Evolutionary conservation across 2,329 filamentous ascomycete genomes (phyloP), one percentile per base, ranked within the genome.

Genomic region (Xylariaceae sp.): DNA sequence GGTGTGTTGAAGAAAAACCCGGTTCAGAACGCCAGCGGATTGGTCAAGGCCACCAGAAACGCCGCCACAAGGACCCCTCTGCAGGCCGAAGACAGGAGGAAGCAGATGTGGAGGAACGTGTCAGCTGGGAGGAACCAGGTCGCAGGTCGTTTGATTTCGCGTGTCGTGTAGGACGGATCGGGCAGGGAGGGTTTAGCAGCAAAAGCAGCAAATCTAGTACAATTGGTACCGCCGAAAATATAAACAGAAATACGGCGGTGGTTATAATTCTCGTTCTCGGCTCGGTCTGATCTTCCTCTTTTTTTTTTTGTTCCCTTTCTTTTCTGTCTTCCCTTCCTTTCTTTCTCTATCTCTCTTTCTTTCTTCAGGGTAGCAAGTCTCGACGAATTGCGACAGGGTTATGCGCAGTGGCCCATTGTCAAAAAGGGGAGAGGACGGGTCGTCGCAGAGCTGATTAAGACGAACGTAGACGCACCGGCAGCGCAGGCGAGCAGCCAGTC

Each of bases 321-420:
- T 33, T 24, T 40, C 33, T 26, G n/a, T 48, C 48, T n/a, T 46
- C 49, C 26, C 9, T 6, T 37, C 32, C 29, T 41, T 26, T 41
- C 42, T 46, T 20, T 33, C 33, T 24, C 48, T 29, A 46, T 45
- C 46, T 46, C 56, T 55, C 43, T 55, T 43, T 52, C 55, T 40
- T 47, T 43, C 50, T 56, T 55, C 52, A 39, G 40, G 30, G 46
- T 44, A 54, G 37, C 51, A 55, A 36, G 50, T 58, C 60, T 66
- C 60, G 61, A 64, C 57, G 54, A 53, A 60, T 64, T 65, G 64
- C 64, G 64, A 67, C 65, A 55, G 61, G 59, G 60, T 59, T 68
- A 69, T 62, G 60, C 58, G 64, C 60, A 62, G 62, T 47, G 54
- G 64, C 66, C 65, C 66, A 69, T 69, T 47, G 64, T 69, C 57